Percentiles rank a stretch among this genome's conserved stretches.
These are phyloP conservation scores for Picea sitchensis DNA, from an alignment of 75 land plant genomes.

Conservation along the genomic window DNA sequence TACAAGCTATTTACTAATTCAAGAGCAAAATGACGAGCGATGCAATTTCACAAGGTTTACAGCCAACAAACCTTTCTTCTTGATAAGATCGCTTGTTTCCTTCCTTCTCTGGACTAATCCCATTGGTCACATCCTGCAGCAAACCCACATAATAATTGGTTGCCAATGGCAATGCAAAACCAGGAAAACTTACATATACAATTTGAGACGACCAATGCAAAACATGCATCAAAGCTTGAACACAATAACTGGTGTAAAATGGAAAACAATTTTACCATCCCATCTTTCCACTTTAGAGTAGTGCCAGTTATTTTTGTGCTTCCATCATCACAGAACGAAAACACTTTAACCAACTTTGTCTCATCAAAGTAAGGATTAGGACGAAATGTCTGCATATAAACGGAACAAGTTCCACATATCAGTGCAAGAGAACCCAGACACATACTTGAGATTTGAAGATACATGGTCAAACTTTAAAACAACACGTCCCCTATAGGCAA, in stretches of 20 bases:
- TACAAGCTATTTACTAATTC: background rate
- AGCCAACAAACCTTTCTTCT: conserved; percentile 62
- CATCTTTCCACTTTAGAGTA: conserved; percentile 89
- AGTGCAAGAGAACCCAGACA: background rate
- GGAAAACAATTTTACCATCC: conserved; percentile 58
- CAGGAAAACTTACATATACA: background rate
- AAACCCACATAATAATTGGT: background rate
- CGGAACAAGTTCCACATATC: background rate
- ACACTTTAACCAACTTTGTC: conserved; percentile 67
- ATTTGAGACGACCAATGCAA: background rate
- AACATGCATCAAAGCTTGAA: background rate
- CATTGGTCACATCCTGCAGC: conserved; percentile 71
- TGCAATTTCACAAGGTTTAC: background rate
- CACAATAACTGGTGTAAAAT: background rate
- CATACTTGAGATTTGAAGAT: too few relatives aligned
- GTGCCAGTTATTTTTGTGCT: conserved; percentile 68
- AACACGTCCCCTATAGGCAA: background rate
- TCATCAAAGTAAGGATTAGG: conserved; percentile 95
- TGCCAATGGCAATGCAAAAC: background rate
- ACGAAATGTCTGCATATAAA: conserved; percentile 53
- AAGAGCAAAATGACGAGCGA: background rate
- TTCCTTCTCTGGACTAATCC: conserved; percentile 56
- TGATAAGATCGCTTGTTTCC: conserved; percentile 64
- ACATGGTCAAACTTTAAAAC: too few relatives aligned
- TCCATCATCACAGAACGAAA: conserved; percentile 76